Evolutionary conservation across 768 basidiomycete species (phyloP).

Genomic region (Candolleomyces aberdarensis): DNA sequence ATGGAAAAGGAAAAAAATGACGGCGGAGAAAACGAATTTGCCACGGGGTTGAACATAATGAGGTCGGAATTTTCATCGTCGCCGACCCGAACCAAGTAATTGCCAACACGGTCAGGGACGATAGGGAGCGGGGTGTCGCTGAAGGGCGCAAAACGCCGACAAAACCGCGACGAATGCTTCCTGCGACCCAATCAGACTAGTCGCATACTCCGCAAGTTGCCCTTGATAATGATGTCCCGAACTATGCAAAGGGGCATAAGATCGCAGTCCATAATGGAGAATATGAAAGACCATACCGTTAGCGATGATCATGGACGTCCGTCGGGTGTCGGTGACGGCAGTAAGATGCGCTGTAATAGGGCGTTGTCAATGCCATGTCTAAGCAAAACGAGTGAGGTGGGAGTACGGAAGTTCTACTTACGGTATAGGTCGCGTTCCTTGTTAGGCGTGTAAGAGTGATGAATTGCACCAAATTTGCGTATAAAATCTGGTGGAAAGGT

Average conservation of each 20-base stretch:
- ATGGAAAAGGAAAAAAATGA: background rate
- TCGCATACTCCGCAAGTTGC: constrained; percentile 59
- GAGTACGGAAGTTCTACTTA: constrained; percentile 30
- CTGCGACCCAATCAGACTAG: constrained; percentile 32
- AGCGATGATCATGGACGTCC: constrained; percentile 70
- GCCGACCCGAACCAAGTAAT: background rate
- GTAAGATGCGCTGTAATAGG: constrained; percentile 64
- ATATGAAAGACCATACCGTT: constrained; percentile 46
- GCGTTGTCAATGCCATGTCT: constrained; percentile 1
- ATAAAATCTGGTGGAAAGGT: constrained; percentile 53
- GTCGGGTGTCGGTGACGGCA: constrained; percentile 76
- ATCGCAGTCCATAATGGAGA: constrained; percentile 5
- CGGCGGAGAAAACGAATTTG: background rate
- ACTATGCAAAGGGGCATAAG: constrained; percentile 34
- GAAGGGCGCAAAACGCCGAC: background rate
- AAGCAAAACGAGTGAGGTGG: background rate
- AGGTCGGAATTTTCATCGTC: background rate
- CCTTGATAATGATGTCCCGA: constrained; percentile 67
- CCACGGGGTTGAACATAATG: background rate
- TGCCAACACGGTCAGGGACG: background rate
- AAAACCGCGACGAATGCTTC: background rate
- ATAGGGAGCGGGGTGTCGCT: background rate
- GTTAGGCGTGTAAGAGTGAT: constrained; percentile 66
- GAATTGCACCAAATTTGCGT: constrained; percentile 67
- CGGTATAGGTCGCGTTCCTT: constrained; percentile 71